A percentile compares a stretch with the other conserved stretches of the same genome.
Conservation (phyloP, 768 basidiomycete genomes). For the Pleurotus ostreatus region DNA sequence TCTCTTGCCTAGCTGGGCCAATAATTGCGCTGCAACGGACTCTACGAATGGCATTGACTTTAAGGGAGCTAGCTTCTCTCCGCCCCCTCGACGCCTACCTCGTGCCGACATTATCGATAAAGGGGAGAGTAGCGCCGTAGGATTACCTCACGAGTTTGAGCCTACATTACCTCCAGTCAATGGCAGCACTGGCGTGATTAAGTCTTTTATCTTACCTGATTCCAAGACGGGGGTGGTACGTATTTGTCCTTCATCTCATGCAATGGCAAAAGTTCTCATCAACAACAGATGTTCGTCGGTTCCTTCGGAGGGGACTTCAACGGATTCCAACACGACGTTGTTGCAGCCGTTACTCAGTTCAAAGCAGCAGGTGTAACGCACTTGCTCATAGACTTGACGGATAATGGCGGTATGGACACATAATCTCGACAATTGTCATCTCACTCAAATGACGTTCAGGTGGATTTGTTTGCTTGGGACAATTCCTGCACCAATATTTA, state of each 20-base stretch:
- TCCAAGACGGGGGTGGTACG: conserved; percentile 57
- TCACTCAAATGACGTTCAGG: conserved; percentile 27
- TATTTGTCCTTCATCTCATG: conserved; percentile 4
- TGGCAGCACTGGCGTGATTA: conserved; percentile 49
- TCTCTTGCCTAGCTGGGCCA: conserved; percentile 41
- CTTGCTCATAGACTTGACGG: conserved; percentile 54
- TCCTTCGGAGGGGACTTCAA: conserved; percentile 50
- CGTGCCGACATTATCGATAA: conserved; percentile 41
- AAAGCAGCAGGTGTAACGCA: conserved; percentile 43
- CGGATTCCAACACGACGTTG: conserved; percentile 49
- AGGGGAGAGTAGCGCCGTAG: conserved; percentile 33
- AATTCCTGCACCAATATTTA: conserved; percentile 56
- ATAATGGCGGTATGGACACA: conserved; percentile 50
- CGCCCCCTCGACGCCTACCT: conserved; percentile 14
- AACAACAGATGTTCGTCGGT: conserved; percentile 52
- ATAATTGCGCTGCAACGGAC: conserved; percentile 50
- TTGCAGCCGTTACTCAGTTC: conserved; percentile 41
- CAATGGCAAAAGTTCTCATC: background rate
- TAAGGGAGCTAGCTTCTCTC: conserved; percentile 14
- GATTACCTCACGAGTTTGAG: conserved; percentile 41
- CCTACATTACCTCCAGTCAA: conserved; percentile 41
- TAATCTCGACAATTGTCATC: background rate
- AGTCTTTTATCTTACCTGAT: conserved; percentile 51
- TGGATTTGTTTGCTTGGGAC: conserved; percentile 59
- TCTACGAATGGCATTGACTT: conserved; percentile 50